phyloP scores from a whole-genome alignment of 768 basidiomycete genomes.

The Dendrothele bispora region DNA sequence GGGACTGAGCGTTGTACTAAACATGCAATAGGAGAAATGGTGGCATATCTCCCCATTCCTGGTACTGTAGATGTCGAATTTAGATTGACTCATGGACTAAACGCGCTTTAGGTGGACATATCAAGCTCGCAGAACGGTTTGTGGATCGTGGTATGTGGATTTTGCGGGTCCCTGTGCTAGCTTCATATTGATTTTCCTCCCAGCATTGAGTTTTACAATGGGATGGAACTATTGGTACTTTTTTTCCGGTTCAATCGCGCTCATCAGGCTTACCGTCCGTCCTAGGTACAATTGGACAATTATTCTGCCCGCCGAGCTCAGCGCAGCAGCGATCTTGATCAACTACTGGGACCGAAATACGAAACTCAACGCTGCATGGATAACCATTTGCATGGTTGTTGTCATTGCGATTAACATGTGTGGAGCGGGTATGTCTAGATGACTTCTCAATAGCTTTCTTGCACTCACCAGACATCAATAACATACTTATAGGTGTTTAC shows the following conservation, averaged over 20 bases:
- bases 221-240: conserved; percentile 58
- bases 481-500: conserved; percentile 52
- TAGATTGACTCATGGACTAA: too few species aligned
- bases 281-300: conserved; percentile 62
- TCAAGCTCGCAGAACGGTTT: conserved; percentile 80
- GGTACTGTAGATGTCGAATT: too few species aligned
- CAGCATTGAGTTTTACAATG: conserved; percentile 33
- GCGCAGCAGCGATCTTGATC: conserved; percentile 75
- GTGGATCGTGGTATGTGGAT: conserved; percentile 67
- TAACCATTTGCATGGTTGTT: conserved; percentile 73
- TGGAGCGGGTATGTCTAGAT: conserved; percentile 51
- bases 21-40: conserved; percentile 58
- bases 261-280: background rate
- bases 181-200: too few species aligned
- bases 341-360: conserved; percentile 62
- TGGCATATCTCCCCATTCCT: conserved; percentile 75
- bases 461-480: background rate
- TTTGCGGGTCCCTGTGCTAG: conserved; percentile 26
- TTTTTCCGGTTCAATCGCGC: conserved; percentile 16
- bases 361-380: conserved; percentile 72
- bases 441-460: background rate
- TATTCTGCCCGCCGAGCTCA: conserved; percentile 70
- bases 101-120: too few species aligned
- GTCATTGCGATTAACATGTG: conserved; percentile 75
- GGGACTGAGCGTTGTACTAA: background rate